These are phyloP conservation scores for Cyberlindnera suaveolens DNA, from an alignment of 805 yeast genomes.

Conservation along the genomic window DNA sequence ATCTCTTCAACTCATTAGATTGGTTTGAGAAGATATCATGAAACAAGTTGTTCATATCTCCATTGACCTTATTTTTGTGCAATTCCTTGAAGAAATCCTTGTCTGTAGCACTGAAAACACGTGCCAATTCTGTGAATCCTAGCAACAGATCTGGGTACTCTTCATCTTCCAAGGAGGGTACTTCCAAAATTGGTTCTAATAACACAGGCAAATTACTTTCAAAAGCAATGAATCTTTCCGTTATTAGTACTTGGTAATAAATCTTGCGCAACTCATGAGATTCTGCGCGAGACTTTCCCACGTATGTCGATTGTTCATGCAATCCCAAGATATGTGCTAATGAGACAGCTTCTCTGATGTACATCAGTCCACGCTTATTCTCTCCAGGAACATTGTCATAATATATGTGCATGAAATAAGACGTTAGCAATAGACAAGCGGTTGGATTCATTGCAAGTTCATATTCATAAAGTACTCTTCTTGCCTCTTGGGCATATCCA, in stretches of 20 bases:
- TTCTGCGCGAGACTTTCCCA: slow-evolving; percentile 9
- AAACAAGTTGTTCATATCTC: slow-evolving; percentile 7
- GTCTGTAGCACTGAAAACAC: slow-evolving; percentile 20
- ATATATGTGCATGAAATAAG: slow-evolving; percentile 19
- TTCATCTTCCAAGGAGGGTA: slow-evolving; percentile 19
- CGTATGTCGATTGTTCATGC: slow-evolving; percentile 15
- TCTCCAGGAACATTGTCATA: slow-evolving; percentile 17
- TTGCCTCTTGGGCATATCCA: slow-evolving; percentile 19
- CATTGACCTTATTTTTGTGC: slow-evolving; percentile 13
- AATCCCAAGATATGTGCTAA: slow-evolving; percentile 17
- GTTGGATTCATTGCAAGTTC: slow-evolving; percentile 15
- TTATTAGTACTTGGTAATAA: slow-evolving; percentile 17
- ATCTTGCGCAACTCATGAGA: slow-evolving; percentile 20
- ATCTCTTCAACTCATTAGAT: slow-evolving; percentile 14
- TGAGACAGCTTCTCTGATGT: slow-evolving; percentile 20
- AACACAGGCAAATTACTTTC: slow-evolving; percentile 18
- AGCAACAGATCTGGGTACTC: slow-evolving; percentile 20
- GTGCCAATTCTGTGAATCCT: slow-evolving; percentile 20
- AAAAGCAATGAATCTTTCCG: slow-evolving; percentile 20
- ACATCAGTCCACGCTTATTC: slow-evolving; percentile 12
- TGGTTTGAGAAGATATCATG: slow-evolving; percentile 12
- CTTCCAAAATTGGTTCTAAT: slow-evolving; percentile 19
- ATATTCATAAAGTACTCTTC: slow-evolving; percentile 13
- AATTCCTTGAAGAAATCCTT: slow-evolving; percentile 19
- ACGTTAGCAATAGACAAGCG: slow-evolving; percentile 12